Base-by-base conservation (phyloP, 768 basidiomycete species). In the Naganishia vishniacii region DNA sequence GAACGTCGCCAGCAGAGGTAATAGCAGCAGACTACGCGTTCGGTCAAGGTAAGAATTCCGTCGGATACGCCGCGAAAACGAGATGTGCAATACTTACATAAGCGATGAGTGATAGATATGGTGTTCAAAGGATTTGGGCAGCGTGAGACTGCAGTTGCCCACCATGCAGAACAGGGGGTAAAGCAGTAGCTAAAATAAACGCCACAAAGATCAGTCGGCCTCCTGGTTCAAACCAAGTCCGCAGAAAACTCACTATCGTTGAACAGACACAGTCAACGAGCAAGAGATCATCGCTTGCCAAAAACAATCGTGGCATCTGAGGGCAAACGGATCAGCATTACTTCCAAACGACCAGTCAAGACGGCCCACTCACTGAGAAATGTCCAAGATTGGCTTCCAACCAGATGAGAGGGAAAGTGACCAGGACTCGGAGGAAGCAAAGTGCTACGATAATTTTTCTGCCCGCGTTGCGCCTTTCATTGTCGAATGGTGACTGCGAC, bases 121-220 rank as follows among this genome's bases (percentile, higher is more conserved):
- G 49, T 67, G 65, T 34, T 67, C 65, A 48, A 53, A 67, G 5
- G 51, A 56, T n/a, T 23, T 28, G 31, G 65, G 65, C 26, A 67
- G 56, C 5, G 49, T 31, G 16, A 58, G 34, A n/a, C 31, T 46
- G 29, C 44, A 42, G 26, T 41, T 34, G 12, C 41, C 23, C 23
- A 63, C 9, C 18, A 42, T 40, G 44, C 42, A 31, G 51, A 63
- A 32, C 34, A 62, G 13, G 7, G 65, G 65, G 23, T 44, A 44
- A 32, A 67, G 31, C 32, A 61, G 51, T 16, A 67, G 41, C 64
- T 65, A 45, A 25, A 40, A 12, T 45, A 12, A n/a, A 7, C 4
- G 37, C 6, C 2, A 29, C 28, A 46, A 6, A 7, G 20, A 26
- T 60, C 16, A 60, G 59, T 31, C 29, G n/a, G n/a, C n/a, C n/a